These are phyloP conservation scores for Caloboletus inedulis DNA, from an alignment of 1,284 basidiomycete genomes.

Conservation along the genomic window DNA sequence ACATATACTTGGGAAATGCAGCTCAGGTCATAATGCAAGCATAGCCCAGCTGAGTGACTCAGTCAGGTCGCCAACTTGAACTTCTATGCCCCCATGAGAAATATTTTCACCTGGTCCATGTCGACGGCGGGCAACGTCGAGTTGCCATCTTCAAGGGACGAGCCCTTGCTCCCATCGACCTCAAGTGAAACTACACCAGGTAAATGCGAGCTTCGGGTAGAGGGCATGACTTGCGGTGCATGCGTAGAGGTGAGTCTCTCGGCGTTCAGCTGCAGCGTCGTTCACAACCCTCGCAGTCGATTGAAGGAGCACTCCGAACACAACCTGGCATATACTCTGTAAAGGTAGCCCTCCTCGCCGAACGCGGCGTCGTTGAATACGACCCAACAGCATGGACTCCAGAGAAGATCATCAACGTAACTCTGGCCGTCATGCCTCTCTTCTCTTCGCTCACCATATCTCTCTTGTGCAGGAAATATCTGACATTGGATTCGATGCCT, in stretches of 20 bases:
- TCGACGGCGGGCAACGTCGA: conserved; percentile 13
- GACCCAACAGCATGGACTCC: conserved; percentile 79
- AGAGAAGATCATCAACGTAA: conserved; percentile 74
- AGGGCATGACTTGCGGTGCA: conserved; percentile 90
- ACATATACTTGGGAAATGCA: too few species aligned
- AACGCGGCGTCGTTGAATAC: conserved; percentile 89
- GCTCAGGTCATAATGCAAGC: too few species aligned
- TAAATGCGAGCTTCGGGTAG: conserved; percentile 72
- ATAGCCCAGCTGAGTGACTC: too few species aligned
- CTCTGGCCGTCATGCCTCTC: conserved; percentile 22
- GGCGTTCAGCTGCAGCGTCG: background rate
- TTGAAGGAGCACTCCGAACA: conserved; percentile 84
- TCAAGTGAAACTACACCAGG: conserved; percentile 23
- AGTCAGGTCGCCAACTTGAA: too few species aligned
- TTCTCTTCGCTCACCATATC: conserved; percentile 12
- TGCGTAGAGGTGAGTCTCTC: conserved; percentile 75
- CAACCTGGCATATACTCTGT: conserved; percentile 85
- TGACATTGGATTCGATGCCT: conserved; percentile 91
- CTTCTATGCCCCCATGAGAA: background rate
- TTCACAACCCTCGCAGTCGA: conserved; percentile 53
- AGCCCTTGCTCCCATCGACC: conserved; percentile 35
- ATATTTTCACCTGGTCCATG: conserved; percentile 10
- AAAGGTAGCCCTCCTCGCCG: conserved; percentile 92
- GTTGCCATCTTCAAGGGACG: conserved; percentile 30
- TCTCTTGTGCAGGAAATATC: conserved; percentile 68